Evolutionary conservation across 345 rosid species (phyloP).

Genomic region (Erodium maritimum): DNA sequence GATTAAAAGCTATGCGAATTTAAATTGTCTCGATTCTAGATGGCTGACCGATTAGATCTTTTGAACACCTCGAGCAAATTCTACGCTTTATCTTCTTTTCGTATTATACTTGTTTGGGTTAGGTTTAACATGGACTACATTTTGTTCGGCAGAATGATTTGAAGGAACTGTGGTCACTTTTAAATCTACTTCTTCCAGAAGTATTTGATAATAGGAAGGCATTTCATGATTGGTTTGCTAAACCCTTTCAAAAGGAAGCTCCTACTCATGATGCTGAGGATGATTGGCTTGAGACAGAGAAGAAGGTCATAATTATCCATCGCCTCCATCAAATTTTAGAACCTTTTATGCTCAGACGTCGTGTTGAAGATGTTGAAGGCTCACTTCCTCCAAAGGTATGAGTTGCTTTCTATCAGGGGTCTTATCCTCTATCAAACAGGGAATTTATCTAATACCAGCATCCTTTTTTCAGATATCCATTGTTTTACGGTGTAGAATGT

Average conservation of each 20-base stretch:
- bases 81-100: not conserved
- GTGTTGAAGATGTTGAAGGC: conserved; percentile 99
- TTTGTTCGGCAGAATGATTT: conserved; percentile 69
- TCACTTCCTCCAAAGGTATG: conserved; percentile 97
- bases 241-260: conserved; percentile 91
- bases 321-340: conserved; percentile 98
- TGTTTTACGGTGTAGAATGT: conserved; percentile 93
- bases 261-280: conserved; percentile 79
- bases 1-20: not conserved
- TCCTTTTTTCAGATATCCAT: conserved; percentile 68
- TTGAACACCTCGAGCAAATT: not conserved
- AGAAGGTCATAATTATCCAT: conserved; percentile 95
- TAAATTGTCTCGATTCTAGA: not conserved
- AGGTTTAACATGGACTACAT: not conserved
- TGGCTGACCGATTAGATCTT: not conserved
- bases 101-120: not conserved
- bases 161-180: conserved; percentile 98
- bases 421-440: conserved; percentile 4
- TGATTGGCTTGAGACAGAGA: conserved; percentile 99
- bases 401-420: conserved; percentile 5
- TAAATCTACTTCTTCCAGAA: conserved; percentile 97
- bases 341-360: conserved; percentile 99
- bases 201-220: conserved; percentile 98
- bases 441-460: conserved; percentile 16
- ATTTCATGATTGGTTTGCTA: conserved; percentile 99